These are phyloP conservation scores for Phytophthora tubulina DNA, from an alignment of 352 stramenopile species.

Conservation along the genomic window DNA sequence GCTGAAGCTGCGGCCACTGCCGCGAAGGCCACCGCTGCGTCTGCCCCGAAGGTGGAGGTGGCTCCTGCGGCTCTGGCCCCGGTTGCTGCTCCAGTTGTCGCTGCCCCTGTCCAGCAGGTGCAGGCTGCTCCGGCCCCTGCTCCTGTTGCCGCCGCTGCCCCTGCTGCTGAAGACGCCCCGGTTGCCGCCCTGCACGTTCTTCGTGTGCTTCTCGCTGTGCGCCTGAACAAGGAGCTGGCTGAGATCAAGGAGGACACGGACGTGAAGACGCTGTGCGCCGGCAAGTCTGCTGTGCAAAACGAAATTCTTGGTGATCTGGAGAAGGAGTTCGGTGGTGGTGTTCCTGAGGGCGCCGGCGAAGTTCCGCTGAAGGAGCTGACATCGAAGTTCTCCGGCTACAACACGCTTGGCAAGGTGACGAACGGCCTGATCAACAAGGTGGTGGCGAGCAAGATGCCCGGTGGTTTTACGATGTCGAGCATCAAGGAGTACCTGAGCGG, in stretches of 20 bases:
- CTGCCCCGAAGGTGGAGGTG: conserved; percentile 44
- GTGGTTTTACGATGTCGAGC: conserved; percentile 84
- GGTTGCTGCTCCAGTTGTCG: conserved; percentile 27
- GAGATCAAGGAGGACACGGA: conserved; percentile 80
- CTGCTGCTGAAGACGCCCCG: conserved; percentile 60
- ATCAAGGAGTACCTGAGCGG: conserved; percentile 75
- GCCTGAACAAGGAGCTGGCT: conserved; percentile 77
- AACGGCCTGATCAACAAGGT: conserved; percentile 74
- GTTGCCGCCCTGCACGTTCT: conserved; percentile 75
- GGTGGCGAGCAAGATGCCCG: conserved; percentile 85
- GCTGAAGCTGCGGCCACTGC: too few species aligned
- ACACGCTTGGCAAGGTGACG: conserved; percentile 73
- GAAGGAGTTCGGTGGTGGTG: conserved; percentile 83
- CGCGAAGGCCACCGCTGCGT: conserved; percentile 52
- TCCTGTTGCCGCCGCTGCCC: conserved; percentile 21
- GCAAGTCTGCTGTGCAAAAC: conserved; percentile 90
- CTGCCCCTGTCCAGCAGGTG: conserved; percentile 34
- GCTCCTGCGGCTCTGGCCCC: conserved; percentile 5
- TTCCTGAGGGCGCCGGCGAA: conserved; percentile 76
- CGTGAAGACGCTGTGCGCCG: conserved; percentile 84
- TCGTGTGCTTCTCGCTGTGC: conserved; percentile 76
- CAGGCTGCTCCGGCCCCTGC: conserved; percentile 26
- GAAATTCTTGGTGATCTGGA: conserved; percentile 90
- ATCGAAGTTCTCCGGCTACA: conserved; percentile 77
- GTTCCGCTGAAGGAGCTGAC: conserved; percentile 79